phyloP scores from a whole-genome alignment of 2,329 filamentous ascomycete genomes.

The Paecilomyces niveus region DNA sequence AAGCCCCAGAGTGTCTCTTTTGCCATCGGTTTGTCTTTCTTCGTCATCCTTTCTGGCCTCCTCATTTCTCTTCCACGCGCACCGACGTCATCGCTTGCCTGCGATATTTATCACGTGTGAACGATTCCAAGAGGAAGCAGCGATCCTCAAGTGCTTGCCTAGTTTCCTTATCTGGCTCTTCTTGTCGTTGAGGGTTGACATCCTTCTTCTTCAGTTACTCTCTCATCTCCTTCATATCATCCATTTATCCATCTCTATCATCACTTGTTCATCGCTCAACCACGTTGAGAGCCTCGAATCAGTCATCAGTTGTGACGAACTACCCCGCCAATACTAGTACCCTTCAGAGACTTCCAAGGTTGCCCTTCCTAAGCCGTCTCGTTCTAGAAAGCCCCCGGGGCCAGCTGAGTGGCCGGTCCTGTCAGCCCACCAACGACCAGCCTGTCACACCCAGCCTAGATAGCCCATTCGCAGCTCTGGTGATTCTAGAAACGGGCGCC shows the following conservation, averaged over 20 bases:
- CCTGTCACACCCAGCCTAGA: background rate
- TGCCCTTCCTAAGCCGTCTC: background rate
- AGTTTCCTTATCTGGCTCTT: background rate
- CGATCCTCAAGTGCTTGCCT: background rate
- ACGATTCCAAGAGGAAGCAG: background rate
- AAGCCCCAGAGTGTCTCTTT: background rate
- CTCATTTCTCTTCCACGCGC: background rate
- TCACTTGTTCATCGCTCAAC: background rate
- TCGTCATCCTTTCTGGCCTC: background rate
- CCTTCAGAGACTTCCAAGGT: background rate
- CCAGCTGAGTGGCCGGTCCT: conserved; percentile 3
- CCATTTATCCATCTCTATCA: background rate
- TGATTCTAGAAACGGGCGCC: background rate
- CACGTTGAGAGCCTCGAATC: background rate
- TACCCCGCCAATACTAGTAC: background rate
- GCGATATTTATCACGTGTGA: background rate
- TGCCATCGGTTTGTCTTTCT: background rate
- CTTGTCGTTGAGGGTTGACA: background rate
- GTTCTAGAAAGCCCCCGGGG: background rate
- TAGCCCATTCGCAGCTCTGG: background rate
- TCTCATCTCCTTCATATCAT: background rate
- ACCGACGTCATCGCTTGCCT: background rate
- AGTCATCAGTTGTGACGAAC: background rate
- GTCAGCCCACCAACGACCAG: conserved; percentile 4
- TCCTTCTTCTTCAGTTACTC: conserved; percentile 4